Base-by-base conservation (phyloP, 2,329 filamentous ascomycete genomes). In the Elsinoe ampelina region DNA sequence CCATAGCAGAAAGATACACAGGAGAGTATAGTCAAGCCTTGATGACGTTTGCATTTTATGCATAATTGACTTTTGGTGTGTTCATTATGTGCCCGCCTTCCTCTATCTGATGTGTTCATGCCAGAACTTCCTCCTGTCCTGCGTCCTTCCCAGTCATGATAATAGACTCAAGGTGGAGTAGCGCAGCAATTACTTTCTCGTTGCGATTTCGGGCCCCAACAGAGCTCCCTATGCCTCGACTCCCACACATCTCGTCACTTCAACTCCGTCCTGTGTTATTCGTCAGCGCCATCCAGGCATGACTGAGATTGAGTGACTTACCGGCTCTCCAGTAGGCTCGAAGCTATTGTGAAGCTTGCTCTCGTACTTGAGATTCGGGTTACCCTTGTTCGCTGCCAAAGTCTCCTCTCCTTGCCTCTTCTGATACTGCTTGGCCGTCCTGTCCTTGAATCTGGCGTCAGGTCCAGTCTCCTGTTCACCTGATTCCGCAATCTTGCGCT, bases 331-430 rank as follows among this genome's bases (percentile, higher is more conserved):
- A 6, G 82, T 84, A 0, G 85, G 83, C 68, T 87, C 84, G 68
- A 80, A 86, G 65, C 84, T 85, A 59, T 85, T 71, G 19, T 82
- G 67, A 55, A 87, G 68, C 59, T 76, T 72, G 66, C 82, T 88
- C 65, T 85, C 75, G 65, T 89, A 89, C 11, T 83, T 70, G 61
- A 89, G 65, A 59, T 79, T 77, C 1, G 85, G 84, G 63, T 87
- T 83, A 1, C 85, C 85, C 43, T 66, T 68, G 45, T 68, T 67
- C 34, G 66, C 67, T 20, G 63, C 64, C 57, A 76, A 69, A 59
- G 70, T 72, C 61, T 75, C 75, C 55, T 76, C 71, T 0, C 73
- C 72, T 48, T 75, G 73, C n/a, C 72, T 65, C 59, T 73, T 73
- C 55, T 67, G 68, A 57, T 76, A 80, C 70, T 79, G 73, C 55